Evolutionary conservation across 2,329 filamentous ascomycete species (phyloP).

Genomic region (Colletotrichum sidae): DNA sequence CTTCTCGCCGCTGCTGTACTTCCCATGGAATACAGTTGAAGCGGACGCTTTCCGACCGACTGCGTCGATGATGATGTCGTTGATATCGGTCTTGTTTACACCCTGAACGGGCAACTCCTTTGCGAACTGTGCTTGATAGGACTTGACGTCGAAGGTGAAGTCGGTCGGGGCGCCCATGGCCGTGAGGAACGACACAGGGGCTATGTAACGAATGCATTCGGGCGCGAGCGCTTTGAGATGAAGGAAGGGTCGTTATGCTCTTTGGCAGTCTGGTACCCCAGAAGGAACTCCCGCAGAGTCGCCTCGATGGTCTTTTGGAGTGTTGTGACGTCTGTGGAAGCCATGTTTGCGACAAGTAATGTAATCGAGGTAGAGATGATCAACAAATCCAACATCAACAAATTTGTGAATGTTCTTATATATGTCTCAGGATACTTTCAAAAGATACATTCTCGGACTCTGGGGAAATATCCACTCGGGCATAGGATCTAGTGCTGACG

Average conservation of each 20-base stretch:
- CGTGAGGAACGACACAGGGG: constrained; percentile 5
- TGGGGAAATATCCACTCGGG: background rate
- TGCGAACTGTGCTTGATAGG: background rate
- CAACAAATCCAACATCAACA: no score
- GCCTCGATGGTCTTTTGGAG: constrained; percentile 8
- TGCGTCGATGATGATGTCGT: constrained; percentile 11
- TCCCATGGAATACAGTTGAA: background rate
- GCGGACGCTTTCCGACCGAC: constrained; percentile 4
- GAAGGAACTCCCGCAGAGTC: background rate
- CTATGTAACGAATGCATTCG: constrained; percentile 5
- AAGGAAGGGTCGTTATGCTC: constrained; percentile 1
- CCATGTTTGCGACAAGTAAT: background rate
- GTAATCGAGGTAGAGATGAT: no score
- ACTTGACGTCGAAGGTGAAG: background rate
- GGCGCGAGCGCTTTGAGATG: background rate
- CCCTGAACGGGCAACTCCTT: background rate
- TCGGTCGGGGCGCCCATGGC: constrained; percentile 1
- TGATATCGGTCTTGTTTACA: constrained; percentile 1
- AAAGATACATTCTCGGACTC: no score
- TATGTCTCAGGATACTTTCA: no score
- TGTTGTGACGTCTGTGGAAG: background rate
- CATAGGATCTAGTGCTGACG: constrained; percentile 3
- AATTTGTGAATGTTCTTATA: background rate
- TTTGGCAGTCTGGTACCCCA: constrained; percentile 5
- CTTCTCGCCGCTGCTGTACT: constrained; percentile 5